Base-by-base conservation (phyloP, 257 asterid species). In the Solanum microdontum region DNA sequence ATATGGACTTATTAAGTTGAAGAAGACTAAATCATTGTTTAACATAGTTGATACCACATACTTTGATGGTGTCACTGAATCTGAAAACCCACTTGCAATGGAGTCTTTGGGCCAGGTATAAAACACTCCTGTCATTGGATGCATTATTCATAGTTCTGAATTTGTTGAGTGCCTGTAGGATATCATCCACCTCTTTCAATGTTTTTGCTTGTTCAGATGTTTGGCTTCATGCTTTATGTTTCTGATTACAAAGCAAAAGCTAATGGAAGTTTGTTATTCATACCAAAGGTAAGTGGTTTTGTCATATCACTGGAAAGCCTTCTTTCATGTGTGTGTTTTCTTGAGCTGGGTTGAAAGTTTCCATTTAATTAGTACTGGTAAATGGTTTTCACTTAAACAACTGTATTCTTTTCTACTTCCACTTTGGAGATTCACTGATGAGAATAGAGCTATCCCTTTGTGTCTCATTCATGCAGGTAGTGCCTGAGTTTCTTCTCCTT, bases 81-180 rank as follows among this genome's bases (percentile, higher is more conserved):
- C 94, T 26, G 94, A 95, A 87, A 90, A 88, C 74, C 99, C 99
- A 23, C 79, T 90, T 36, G 89, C 97, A 24, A 97, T 97, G 98
- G 99, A 95, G 92, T 93, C 96, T 82, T 84, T 94, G 30, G 98
- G 98, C 83, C 98, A 94, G 97, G 99, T 94, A 93, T 32, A 64
- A 32, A 21, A 74, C 86, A 51, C 84, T 45, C 70, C 62, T 33
- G 74, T 82, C 62, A 55, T 74, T 8, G 17, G 14, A 8, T 21
- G 82, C 83, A 40, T 83, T 37, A 48, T 70, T 36, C 11, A 11
- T 84, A 69, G 55, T 89, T 88, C 89, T 91, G 88, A 72, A 34
- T 89, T 84, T 62, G 40, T 77, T 73, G 30, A 80, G 84, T 36
- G 86, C 68, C 23, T 86, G 86, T 86, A 74, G 28, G 48, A 87